Percentiles rank a stretch among this genome's conserved stretches.
phyloP scores from a whole-genome alignment of 2,329 filamentous ascomycete species.

The Pseudocercospora pini-densiflorae region DNA sequence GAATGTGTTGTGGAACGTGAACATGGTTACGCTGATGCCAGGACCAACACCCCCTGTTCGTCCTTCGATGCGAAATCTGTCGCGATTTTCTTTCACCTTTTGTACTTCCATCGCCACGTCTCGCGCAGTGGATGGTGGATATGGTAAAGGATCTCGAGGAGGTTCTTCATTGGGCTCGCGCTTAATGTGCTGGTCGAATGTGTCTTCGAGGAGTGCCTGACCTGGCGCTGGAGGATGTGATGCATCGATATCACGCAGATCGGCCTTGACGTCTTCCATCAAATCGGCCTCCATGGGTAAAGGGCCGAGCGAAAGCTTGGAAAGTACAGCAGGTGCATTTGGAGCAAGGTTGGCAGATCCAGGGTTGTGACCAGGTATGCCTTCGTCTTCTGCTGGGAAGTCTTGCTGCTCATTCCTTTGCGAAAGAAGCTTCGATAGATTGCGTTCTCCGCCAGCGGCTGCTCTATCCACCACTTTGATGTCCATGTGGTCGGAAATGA shows the following conservation, averaged over 20 bases:
- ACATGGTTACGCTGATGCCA: constrained; percentile 90
- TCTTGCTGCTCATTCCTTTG: constrained; percentile 59
- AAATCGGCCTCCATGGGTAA: constrained; percentile 83
- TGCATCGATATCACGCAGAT: constrained; percentile 84
- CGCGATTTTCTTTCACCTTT: constrained; percentile 89
- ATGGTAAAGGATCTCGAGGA: constrained; percentile 75
- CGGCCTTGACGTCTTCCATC: constrained; percentile 82
- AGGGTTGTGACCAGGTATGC: constrained; percentile 69
- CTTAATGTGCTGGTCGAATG: constrained; percentile 85
- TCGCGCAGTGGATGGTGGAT: constrained; percentile 83
- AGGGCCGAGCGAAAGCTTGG: constrained; percentile 75
- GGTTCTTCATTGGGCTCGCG: constrained; percentile 86
- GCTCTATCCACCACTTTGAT: constrained; percentile 64
- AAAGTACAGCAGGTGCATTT: constrained; percentile 62
- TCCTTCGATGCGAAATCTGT: constrained; percentile 85
- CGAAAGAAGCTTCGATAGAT: constrained; percentile 63
- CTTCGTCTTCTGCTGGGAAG: constrained; percentile 69
- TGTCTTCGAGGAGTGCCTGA: constrained; percentile 75
- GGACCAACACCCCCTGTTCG: constrained; percentile 82
- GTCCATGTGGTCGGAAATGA: constrained; percentile 68
- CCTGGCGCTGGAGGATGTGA: constrained; percentile 73
- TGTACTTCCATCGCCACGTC: constrained; percentile 95
- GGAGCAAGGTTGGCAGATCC: constrained; percentile 65
- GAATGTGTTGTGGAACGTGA: constrained; percentile 96
- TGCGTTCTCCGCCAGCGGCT: constrained; percentile 59